Base-by-base conservation (phyloP, 176 grass and related monocot genomes). In the Rhipidocladum racemiflorum region DNA sequence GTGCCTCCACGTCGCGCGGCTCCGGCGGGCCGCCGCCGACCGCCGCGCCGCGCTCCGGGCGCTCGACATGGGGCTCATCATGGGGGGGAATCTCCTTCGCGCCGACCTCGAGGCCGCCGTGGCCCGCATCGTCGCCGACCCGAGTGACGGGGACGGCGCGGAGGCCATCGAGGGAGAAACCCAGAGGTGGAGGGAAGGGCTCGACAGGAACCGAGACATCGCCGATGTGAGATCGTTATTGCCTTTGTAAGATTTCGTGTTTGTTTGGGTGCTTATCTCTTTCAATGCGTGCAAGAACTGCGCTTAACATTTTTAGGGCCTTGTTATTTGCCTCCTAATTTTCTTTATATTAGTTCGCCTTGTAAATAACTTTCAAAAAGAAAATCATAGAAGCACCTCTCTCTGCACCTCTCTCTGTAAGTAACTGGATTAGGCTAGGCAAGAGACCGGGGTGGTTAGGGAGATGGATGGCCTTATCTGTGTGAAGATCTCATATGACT, bases 41-140 rank as follows among this genome's bases (percentile, higher is more conserved):
- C 76, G 85, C 42, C 18, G 49, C 53, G 90, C 89, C 28, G 94
- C 92, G 27, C 87, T 94, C 49, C 76, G 90, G 67, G 90, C 85
- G 32, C 94, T 94, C 28, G 94, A 97, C 86, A 94, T 94, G 94
- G 94, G 94, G 4, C 85, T 97, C 84, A 97, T 97, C 83, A 91
- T 94, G 88, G 95, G 91, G 3, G 94, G 91, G 1, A 66, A 85
- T 25, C 91, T 97, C 30, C 87, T 97, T 68, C 91, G 91, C 21
- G 53, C 39, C 45, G 91, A 97, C n/a, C 84, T 97, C 76, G 86
- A 89, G 81, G 68, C 74, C 9, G 64, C 86, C 20, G 17, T 93
- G 30, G 84, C 84, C 8, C 78, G 74, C 72, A 89, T 93, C 84
- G 49, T 50, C 65, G 50, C 62, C 5, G 79, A 79, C 23, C 13